These are phyloP conservation scores for Ceratobasidium sp. DNA, from an alignment of 1,284 basidiomycete genomes.

Conservation along the genomic window DNA sequence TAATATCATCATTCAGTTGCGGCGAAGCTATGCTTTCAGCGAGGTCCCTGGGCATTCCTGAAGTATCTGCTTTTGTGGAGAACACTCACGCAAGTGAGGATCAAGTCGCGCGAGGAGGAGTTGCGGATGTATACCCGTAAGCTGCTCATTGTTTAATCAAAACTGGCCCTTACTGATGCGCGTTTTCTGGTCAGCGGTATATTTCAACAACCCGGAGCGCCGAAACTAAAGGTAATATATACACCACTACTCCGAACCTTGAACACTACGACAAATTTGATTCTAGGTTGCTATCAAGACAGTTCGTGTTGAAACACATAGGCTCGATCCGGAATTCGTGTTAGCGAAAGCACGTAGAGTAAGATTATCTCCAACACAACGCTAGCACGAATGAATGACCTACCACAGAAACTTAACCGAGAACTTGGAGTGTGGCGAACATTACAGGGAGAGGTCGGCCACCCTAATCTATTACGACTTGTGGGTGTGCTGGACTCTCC, in stretches of 20 bases:
- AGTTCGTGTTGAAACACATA: constrained; percentile 2
- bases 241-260: neutral
- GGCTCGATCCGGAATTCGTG: neutral
- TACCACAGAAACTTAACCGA: constrained; percentile 12
- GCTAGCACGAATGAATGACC: neutral
- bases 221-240: neutral
- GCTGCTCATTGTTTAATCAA: neutral
- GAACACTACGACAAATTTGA: neutral
- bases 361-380: neutral
- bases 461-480: constrained; percentile 27
- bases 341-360: constrained; percentile 13
- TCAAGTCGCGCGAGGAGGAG: constrained; percentile 1
- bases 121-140: constrained; percentile 23
- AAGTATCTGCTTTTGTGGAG: constrained; percentile 20
- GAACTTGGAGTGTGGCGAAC: constrained; percentile 37
- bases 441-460: neutral
- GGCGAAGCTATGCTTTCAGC: constrained; percentile 14
- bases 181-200: neutral
- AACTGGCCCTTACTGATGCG: neutral
- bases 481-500: constrained; percentile 27
- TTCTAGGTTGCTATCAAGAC: constrained; percentile 7
- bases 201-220: neutral
- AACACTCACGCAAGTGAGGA: neutral
- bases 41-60: constrained; percentile 19
- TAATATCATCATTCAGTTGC: neutral